Conservation (phyloP, 768 basidiomycete species). For the Lentinula guzmanii region DNA sequence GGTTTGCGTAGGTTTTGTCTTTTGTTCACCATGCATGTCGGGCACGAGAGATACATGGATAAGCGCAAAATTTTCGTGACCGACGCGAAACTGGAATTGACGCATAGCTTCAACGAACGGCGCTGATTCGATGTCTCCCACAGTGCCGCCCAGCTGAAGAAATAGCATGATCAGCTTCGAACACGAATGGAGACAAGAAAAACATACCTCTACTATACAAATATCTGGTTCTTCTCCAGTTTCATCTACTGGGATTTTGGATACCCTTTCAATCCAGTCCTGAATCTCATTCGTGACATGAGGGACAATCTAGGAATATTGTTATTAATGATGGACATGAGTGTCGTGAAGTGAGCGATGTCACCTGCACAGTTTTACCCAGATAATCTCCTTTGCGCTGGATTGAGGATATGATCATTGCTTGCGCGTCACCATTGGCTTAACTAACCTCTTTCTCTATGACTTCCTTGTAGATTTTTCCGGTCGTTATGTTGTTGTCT, state of each 20-base stretch:
- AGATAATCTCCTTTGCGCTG: conserved; percentile 84
- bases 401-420: neutral
- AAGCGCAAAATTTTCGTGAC: conserved; percentile 92
- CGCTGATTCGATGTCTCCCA: conserved; percentile 97
- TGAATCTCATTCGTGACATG: conserved; percentile 97
- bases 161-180: neutral
- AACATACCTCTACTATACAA: conserved; percentile 87
- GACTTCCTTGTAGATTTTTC: conserved; percentile 95
- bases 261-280: conserved; percentile 96
- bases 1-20: conserved; percentile 98
- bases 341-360: neutral
- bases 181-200: neutral
- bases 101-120: conserved; percentile 98
- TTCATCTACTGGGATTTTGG: conserved; percentile 91
- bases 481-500: conserved; percentile 98
- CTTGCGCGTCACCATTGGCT: neutral
- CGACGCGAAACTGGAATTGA: conserved; percentile 99
- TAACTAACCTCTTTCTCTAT: conserved; percentile 89
- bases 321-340: neutral
- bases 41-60: conserved; percentile 98
- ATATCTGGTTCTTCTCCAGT: conserved; percentile 91
- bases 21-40: conserved; percentile 97
- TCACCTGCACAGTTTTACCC: conserved; percentile 93
- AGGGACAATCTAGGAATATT: conserved; percentile 71
- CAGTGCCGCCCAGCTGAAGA: conserved; percentile 92